Conservation (phyloP, 2,329 filamentous ascomycete genomes). For the Aspergillus neoniger region DNA sequence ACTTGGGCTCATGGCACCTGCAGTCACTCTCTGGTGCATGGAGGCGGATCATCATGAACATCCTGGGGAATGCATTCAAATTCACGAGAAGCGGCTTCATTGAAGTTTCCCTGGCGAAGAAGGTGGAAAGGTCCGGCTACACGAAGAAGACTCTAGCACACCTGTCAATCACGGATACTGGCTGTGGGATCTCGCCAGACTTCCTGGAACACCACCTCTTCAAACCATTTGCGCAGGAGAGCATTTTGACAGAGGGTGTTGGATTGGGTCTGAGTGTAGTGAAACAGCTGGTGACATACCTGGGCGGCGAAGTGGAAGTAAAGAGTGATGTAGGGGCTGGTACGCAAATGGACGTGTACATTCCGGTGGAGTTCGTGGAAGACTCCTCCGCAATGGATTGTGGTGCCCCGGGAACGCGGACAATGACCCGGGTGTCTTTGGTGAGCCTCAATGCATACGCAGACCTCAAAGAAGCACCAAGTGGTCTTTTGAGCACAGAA, state of each 20-base stretch:
- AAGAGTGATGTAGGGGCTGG: conserved; percentile 41
- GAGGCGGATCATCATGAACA: conserved; percentile 41
- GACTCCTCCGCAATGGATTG: not conserved
- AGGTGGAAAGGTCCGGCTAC: conserved; percentile 11
- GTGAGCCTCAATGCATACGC: conserved; percentile 31
- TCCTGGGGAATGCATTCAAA: conserved; percentile 42
- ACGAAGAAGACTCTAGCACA: conserved; percentile 23
- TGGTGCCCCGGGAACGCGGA: not conserved
- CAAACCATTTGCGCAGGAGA: conserved; percentile 64
- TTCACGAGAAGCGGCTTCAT: conserved; percentile 38
- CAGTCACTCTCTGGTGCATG: conserved; percentile 33
- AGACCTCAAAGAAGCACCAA: conserved; percentile 24
- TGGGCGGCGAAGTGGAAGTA: conserved; percentile 60
- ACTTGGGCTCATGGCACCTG: conserved; percentile 32
- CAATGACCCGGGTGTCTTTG: conserved; percentile 26
- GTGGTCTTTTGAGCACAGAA: conserved; percentile 27
- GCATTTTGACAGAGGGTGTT: conserved; percentile 59
- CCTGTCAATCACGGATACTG: conserved; percentile 61
- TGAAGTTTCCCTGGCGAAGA: conserved; percentile 30
- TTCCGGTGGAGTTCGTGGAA: conserved; percentile 24
- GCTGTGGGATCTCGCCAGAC: conserved; percentile 62
- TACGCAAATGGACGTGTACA: conserved; percentile 33
- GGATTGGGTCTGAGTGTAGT: conserved; percentile 67
- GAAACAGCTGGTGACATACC: conserved; percentile 55
- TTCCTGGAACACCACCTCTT: conserved; percentile 62